Evolutionary conservation across 1,284 basidiomycete species (phyloP).

Genomic region (Vanrija humicola): DNA sequence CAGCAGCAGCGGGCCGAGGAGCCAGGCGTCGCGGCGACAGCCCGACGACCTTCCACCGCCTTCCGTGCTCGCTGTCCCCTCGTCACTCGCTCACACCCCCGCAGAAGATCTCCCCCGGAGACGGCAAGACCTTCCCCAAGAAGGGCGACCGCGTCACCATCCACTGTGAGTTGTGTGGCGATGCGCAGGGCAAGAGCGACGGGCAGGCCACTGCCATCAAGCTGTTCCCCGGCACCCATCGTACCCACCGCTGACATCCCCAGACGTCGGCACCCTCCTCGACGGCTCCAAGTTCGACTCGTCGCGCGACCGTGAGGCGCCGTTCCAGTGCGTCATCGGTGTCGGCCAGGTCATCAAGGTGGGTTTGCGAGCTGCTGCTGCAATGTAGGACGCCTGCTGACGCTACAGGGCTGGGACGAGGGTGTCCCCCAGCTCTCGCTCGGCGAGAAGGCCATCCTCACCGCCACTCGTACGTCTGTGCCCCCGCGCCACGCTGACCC

Average conservation of each 20-base stretch:
- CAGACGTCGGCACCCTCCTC: conserved; percentile 49
- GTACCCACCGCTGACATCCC: too few relatives aligned
- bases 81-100: neutral
- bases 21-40: neutral
- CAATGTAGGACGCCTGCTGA: conserved; percentile 14
- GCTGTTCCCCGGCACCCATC: too few relatives aligned
- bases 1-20: too few relatives aligned
- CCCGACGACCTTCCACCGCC: neutral
- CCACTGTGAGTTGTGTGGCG: conserved; percentile 40
- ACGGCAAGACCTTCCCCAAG: conserved; percentile 50
- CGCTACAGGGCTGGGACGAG: conserved; percentile 73
- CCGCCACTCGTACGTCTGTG: conserved; percentile 36
- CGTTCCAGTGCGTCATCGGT: conserved; percentile 71
- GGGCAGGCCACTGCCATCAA: too few relatives aligned
- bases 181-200: too few relatives aligned
- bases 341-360: conserved; percentile 71
- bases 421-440: conserved; percentile 73
- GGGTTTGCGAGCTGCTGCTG: neutral
- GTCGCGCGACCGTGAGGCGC: conserved; percentile 51
- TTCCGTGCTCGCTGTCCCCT: neutral
- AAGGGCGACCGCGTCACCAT: conserved; percentile 42
- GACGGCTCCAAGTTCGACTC: conserved; percentile 52
- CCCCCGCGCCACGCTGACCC: conserved; percentile 6
- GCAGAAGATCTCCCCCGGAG: conserved; percentile 45
- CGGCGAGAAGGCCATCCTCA: conserved; percentile 70